phyloP scores from a whole-genome alignment of 176 grass and related monocot genomes.

The Bonia amplexicaulis region DNA sequence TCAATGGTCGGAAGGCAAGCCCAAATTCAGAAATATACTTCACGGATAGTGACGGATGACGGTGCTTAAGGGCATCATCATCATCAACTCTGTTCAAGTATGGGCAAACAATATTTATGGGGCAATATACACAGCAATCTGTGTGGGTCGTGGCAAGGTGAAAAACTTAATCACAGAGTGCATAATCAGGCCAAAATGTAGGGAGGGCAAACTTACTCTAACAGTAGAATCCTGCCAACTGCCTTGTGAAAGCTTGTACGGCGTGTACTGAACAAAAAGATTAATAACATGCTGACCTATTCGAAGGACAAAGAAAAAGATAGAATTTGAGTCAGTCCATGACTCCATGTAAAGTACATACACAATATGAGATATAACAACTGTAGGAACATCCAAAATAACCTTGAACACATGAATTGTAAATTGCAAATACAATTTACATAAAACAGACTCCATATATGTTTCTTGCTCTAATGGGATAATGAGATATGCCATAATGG shows the following conservation, averaged over 20 bases:
- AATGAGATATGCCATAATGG: constrained; percentile 8
- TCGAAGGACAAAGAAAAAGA: constrained; percentile 21
- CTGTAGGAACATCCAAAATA: constrained; percentile 4
- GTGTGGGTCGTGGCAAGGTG: background rate
- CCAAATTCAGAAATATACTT: constrained; percentile 11
- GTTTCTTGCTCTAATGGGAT: constrained; percentile 8
- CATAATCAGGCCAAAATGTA: background rate
- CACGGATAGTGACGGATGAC: background rate
- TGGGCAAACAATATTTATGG: background rate
- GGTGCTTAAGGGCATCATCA: constrained; percentile 1
- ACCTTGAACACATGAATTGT: background rate
- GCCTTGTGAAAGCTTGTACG: constrained; percentile 76
- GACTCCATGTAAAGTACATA: background rate
- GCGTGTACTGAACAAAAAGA: constrained; percentile 95
- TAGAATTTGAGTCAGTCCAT: constrained; percentile 3
- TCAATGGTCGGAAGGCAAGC: background rate
- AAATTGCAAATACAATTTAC: constrained; percentile 1
- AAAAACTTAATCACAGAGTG: background rate
- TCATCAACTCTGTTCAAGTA: background rate
- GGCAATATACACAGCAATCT: constrained; percentile 3
- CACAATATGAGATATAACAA: background rate
- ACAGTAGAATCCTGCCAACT: constrained; percentile 78
- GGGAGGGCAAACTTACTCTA: constrained; percentile 69
- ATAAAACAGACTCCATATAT: background rate
- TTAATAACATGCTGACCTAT: constrained; percentile 96